A percentile compares a stretch with the other conserved stretches of the same genome.
phyloP scores from a whole-genome alignment of 208 protist genomes.

The Crithidia expoeki region DNA sequence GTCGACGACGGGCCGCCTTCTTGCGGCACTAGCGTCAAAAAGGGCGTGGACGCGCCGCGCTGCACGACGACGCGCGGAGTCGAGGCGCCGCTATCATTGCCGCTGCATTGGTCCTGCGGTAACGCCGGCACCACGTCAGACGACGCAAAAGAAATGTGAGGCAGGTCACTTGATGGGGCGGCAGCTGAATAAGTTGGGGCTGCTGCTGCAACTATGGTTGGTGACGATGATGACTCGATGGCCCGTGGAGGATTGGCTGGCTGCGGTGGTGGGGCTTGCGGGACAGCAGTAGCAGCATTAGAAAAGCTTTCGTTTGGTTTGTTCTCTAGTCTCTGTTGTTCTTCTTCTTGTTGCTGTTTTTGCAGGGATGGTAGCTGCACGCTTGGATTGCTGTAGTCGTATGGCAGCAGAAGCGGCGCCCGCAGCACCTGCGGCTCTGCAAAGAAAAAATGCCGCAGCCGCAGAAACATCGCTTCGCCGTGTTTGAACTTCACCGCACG shows the following conservation, averaged over 20 bases:
- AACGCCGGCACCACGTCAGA: neutral
- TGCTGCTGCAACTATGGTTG: neutral
- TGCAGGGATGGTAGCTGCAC: constrained; percentile 15
- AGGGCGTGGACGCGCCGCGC: constrained; percentile 1
- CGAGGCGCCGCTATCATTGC: constrained; percentile 12
- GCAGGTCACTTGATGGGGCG: neutral
- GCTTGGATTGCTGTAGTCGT: constrained; percentile 62
- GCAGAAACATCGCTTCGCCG: constrained; percentile 63
- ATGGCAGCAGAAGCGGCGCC: constrained; percentile 57
- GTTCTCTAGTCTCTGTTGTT: neutral
- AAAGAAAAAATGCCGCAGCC: constrained; percentile 59
- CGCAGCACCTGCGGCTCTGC: constrained; percentile 37
- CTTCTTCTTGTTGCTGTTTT: neutral
- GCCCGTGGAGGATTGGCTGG: neutral
- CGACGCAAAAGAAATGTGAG: neutral
- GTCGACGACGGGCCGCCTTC: neutral
- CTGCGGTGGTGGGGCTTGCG: neutral
- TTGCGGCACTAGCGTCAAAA: constrained; percentile 28
- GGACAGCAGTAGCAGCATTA: neutral
- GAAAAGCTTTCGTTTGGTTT: neutral
- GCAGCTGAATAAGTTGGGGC: neutral
- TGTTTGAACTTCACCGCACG: constrained; percentile 51
- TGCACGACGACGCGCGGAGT: neutral
- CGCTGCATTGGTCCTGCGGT: constrained; percentile 9
- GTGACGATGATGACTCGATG: neutral